These are phyloP conservation scores for Sugiyamaella neomexicana DNA, from an alignment of 1,139 yeast species.

Conservation along the genomic window DNA sequence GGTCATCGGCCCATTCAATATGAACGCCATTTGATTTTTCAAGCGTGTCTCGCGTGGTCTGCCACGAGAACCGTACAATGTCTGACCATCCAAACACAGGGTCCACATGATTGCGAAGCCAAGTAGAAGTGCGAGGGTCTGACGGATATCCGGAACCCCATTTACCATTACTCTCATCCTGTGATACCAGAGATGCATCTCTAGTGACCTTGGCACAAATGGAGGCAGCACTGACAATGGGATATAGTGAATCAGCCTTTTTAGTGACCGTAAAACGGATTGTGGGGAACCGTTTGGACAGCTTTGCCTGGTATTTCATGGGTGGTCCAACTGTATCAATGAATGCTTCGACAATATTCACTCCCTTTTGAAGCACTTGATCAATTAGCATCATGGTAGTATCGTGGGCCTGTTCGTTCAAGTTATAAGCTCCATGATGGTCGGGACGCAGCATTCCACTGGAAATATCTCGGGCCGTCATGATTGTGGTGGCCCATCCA, in stretches of 20 bases:
- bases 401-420: slow-evolving; percentile 96
- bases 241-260: slow-evolving; percentile 92
- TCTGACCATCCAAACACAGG: slow-evolving; percentile 85
- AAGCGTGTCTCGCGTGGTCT: slow-evolving; percentile 77
- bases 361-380: slow-evolving; percentile 58
- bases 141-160: slow-evolving; percentile 96
- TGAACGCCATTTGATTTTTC: slow-evolving; percentile 48
- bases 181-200: slow-evolving; percentile 60
- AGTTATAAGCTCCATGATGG: slow-evolving; percentile 55
- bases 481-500: slow-evolving; percentile 85
- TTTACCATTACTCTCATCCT: slow-evolving; percentile 37
- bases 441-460: slow-evolving; percentile 82
- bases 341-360: slow-evolving; percentile 66
- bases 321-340: slow-evolving; percentile 99
- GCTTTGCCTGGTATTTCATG: slow-evolving; percentile 70
- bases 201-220: slow-evolving; percentile 96
- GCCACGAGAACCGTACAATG: slow-evolving; percentile 88
- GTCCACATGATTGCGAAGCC: slow-evolving; percentile 67
- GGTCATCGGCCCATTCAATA: slow-evolving; percentile 50
- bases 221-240: slow-evolving; percentile 95
- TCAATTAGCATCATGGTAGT: slow-evolving; percentile 79
- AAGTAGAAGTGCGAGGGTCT: slow-evolving; percentile 77
- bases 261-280: slow-evolving; percentile 83
- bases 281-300: slow-evolving; percentile 66
- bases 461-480: slow-evolving; percentile 86